These are phyloP conservation scores for Pestalotiopsis fici DNA, from an alignment of 2,329 filamentous ascomycete genomes.

Conservation along the genomic window DNA sequence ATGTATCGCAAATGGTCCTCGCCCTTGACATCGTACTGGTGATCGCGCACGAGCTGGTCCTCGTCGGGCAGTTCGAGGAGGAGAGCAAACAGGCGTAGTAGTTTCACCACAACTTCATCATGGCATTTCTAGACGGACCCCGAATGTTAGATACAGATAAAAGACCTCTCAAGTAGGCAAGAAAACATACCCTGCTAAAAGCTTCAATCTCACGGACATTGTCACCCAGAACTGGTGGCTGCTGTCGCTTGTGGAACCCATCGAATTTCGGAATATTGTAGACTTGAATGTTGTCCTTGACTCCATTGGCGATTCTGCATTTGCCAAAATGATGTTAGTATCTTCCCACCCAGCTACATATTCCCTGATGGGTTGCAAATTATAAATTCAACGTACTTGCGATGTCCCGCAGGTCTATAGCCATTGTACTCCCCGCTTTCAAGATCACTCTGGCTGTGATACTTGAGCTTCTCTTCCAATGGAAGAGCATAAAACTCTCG, in stretches of 20 bases:
- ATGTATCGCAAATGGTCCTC: conserved; percentile 67
- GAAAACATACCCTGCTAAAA: neutral
- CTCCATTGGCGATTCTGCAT: conserved; percentile 27
- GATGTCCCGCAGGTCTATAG: conserved; percentile 47
- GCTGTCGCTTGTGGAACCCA: conserved; percentile 41
- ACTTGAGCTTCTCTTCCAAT: conserved; percentile 61
- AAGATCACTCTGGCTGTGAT: conserved; percentile 40
- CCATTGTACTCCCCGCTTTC: conserved; percentile 57
- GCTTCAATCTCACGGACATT: neutral
- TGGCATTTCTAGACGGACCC: conserved; percentile 1
- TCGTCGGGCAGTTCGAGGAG: conserved; percentile 62
- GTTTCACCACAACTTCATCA: conserved; percentile 52
- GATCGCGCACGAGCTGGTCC: conserved; percentile 54
- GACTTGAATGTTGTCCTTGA: conserved; percentile 58
- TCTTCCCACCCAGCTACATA: no score
- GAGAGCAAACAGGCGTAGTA: conserved; percentile 62
- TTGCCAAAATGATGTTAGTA: neutral
- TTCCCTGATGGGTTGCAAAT: no score
- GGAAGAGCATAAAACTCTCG: conserved; percentile 58
- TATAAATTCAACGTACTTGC: conserved; percentile 21
- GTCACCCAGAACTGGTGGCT: conserved; percentile 21
- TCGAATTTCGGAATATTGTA: conserved; percentile 63
- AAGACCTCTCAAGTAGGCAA: no score
- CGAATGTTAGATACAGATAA: neutral
- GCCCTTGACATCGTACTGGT: conserved; percentile 58